Conservation (phyloP, 768 basidiomycete genomes). For the Epithele typhae region DNA sequence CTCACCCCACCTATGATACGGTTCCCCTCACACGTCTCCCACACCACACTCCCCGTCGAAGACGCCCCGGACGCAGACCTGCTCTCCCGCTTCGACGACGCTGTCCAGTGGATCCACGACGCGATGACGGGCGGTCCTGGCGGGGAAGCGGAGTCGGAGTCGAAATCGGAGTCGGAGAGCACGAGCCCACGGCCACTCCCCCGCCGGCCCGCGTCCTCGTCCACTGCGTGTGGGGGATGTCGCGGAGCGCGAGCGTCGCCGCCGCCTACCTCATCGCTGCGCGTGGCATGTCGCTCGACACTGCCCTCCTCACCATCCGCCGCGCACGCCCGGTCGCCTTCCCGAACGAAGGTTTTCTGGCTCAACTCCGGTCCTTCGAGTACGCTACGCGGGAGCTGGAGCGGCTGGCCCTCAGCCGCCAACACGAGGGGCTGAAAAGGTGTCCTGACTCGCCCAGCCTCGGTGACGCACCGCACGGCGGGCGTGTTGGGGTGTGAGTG, state of each 20-base stretch:
- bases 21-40: constrained; percentile 29
- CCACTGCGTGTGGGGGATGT: constrained; percentile 29
- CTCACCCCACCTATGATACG: constrained; percentile 31
- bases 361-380: constrained; percentile 26
- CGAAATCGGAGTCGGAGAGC: too few species aligned
- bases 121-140: too few species aligned
- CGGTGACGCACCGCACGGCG: too few species aligned
- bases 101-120: constrained; percentile 44
- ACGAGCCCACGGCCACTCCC: too few species aligned
- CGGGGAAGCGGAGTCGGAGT: too few species aligned
- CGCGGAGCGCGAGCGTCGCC: constrained; percentile 25
- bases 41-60: constrained; percentile 46
- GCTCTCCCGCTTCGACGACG: constrained; percentile 36
- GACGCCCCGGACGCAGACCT: constrained; percentile 39
- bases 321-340: constrained; percentile 20
- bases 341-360: constrained; percentile 30
- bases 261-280: constrained; percentile 27
- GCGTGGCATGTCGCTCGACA: constrained; percentile 20
- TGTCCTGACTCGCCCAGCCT: too few species aligned
- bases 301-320: constrained; percentile 22
- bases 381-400: constrained; percentile 5
- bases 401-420: constrained; percentile 5
- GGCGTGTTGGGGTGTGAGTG: too few species aligned
- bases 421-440: too few species aligned
- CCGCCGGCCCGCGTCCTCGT: constrained; percentile 22